Percentiles rank a stretch among this genome's conserved stretches.
Evolutionary conservation across 2,329 filamentous ascomycete genomes (phyloP).

Genomic region (Cercospora sp.): DNA sequence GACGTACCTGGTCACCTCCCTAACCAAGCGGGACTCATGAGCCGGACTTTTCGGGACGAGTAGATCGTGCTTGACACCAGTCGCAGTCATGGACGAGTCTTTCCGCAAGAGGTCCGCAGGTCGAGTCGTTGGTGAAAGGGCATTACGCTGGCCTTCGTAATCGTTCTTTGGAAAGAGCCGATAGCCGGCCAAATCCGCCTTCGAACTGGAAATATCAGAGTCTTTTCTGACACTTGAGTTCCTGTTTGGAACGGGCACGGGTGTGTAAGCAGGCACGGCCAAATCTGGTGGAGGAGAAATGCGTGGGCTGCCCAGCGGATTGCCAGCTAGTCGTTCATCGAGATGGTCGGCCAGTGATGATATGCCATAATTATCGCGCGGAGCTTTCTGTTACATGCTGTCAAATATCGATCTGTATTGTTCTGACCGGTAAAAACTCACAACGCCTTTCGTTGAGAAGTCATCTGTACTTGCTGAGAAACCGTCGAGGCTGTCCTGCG

Average conservation of each 20-base stretch:
- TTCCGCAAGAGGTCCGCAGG: slow-evolving; percentile 6
- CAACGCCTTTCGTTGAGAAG: not conserved
- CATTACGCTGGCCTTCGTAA: not conserved
- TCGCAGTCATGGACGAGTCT: not conserved
- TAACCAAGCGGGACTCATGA: not conserved
- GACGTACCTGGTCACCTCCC: not conserved
- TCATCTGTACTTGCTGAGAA: not conserved
- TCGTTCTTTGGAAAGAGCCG: slow-evolving; percentile 5
- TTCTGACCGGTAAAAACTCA: not conserved
- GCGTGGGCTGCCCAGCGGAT: not conserved
- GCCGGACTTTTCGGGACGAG: not conserved
- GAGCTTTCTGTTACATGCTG: not conserved
- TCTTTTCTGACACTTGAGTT: slow-evolving; percentile 17
- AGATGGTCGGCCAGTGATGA: not conserved
- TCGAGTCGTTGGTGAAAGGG: not conserved
- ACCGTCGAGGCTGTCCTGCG: slow-evolving; percentile 5
- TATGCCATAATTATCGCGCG: not conserved
- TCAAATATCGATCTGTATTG: not conserved
- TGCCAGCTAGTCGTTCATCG: not conserved
- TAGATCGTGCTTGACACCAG: slow-evolving; percentile 16
- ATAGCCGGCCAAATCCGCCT: not conserved
- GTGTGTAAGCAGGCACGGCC: slow-evolving; percentile 20
- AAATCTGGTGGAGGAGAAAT: not conserved
- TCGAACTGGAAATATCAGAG: not conserved
- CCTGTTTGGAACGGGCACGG: slow-evolving; percentile 21